Evolutionary conservation across 306 rosid species (phyloP).

Genomic region (Lithocarpus polystachyus): DNA sequence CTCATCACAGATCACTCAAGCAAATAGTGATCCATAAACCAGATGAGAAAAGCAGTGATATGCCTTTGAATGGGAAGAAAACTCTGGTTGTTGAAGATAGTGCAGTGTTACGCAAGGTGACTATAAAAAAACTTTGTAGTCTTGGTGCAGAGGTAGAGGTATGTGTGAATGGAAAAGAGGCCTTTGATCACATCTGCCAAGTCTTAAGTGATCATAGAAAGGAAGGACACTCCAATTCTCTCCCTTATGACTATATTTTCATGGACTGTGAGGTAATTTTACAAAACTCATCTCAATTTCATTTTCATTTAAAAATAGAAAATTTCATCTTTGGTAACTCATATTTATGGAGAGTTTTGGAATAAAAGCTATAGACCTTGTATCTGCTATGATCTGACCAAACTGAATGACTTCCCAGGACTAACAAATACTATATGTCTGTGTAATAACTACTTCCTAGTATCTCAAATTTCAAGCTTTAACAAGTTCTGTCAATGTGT

Average conservation of each 20-base stretch:
- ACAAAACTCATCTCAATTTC: neutral
- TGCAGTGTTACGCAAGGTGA: neutral
- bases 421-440: too few relatives aligned
- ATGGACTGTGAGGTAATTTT: conserved; percentile 15
- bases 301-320: neutral
- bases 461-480: neutral
- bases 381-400: too few relatives aligned
- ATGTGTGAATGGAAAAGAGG: conserved; percentile 11
- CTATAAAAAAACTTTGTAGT: neutral
- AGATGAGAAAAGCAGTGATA: neutral
- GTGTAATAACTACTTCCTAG: neutral
- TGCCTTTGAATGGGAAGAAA: conserved; percentile 6
- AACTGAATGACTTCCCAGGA: too few relatives aligned
- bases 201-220: neutral
- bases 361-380: too few relatives aligned
- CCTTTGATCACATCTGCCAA: neutral
- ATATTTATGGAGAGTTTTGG: too few relatives aligned
- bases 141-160: conserved; percentile 4
- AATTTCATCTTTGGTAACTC: neutral
- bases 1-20: neutral
- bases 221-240: neutral
- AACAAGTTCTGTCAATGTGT: too few relatives aligned
- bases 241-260: neutral
- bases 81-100: neutral
- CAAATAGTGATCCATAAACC: neutral